phyloP scores from a whole-genome alignment of 495 filamentous ascomycete genomes.

The Aspergillus bertholletiae region DNA sequence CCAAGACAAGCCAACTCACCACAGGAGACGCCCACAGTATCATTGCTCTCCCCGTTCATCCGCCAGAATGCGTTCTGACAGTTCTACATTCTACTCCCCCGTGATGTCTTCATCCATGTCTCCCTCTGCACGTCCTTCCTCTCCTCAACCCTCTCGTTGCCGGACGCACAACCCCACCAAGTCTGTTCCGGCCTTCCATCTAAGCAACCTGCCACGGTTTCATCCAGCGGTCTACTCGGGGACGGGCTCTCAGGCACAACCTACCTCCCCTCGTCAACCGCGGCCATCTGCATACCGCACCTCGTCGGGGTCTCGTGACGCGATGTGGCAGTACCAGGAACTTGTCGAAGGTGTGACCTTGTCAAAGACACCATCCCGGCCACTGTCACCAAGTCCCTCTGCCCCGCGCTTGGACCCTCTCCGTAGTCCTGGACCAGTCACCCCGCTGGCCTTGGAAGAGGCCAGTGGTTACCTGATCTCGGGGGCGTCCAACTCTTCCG shows the following conservation, averaged over 20 bases:
- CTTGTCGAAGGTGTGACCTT: slow-evolving; percentile 25
- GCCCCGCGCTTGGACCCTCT: slow-evolving; percentile 66
- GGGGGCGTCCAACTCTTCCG: slow-evolving; percentile 25
- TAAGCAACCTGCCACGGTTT: slow-evolving; percentile 44
- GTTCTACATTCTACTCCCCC: slow-evolving; percentile 34
- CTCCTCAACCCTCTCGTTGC: slow-evolving; percentile 31
- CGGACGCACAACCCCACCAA: slow-evolving; percentile 28
- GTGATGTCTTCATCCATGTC: slow-evolving; percentile 37
- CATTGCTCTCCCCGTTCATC: slow-evolving; percentile 22
- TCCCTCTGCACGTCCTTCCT: slow-evolving; percentile 28
- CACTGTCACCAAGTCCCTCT: slow-evolving; percentile 40
- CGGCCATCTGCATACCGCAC: slow-evolving; percentile 33
- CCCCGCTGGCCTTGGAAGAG: slow-evolving; percentile 67
- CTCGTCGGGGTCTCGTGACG: slow-evolving; percentile 32
- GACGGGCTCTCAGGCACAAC: slow-evolving; percentile 20
- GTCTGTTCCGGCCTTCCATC: slow-evolving; percentile 33
- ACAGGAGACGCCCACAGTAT: slow-evolving; percentile 5
- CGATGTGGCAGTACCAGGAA: slow-evolving; percentile 39
- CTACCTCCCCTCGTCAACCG: slow-evolving; percentile 30
- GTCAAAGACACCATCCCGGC: slow-evolving; percentile 25
- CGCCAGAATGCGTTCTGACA: slow-evolving; percentile 38
- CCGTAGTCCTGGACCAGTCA: slow-evolving; percentile 74
- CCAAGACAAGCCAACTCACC: slow-evolving; percentile 12
- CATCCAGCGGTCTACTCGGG: slow-evolving; percentile 48
- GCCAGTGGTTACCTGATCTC: slow-evolving; percentile 50